These are phyloP conservation scores for Emergomyces pasteurianus DNA, from an alignment of 2,329 filamentous ascomycete species.

Conservation along the genomic window DNA sequence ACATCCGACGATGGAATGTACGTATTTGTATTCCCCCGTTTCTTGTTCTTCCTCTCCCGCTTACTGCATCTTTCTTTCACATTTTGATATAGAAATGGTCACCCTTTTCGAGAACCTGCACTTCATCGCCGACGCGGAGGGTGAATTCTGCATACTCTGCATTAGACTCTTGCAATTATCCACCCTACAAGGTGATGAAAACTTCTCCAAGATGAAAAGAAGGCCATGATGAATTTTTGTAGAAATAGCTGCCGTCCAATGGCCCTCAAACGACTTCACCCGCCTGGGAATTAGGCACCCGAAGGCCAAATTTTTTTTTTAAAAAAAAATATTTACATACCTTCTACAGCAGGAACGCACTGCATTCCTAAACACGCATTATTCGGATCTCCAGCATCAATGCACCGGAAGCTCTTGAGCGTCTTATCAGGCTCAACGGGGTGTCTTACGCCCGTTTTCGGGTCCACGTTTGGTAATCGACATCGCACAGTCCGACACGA, in stretches of 20 bases:
- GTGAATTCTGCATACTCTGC: conserved; percentile 17
- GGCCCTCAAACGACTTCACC: not conserved
- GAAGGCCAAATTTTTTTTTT: too few species aligned
- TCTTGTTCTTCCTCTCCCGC: not conserved
- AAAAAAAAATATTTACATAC: conserved; percentile 13
- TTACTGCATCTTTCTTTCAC: not conserved
- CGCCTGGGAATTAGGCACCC: not conserved
- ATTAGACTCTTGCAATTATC: not conserved
- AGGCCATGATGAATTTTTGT: not conserved
- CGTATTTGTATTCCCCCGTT: not conserved
- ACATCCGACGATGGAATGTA: not conserved
- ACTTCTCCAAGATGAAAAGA: too few species aligned
- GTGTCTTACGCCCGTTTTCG: conserved; percentile 41
- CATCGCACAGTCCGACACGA: conserved; percentile 48
- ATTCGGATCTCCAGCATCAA: conserved; percentile 39
- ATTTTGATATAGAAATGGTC: conserved; percentile 31
- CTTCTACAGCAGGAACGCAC: conserved; percentile 26
- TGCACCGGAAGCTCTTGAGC: conserved; percentile 37
- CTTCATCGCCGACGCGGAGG: conserved; percentile 27
- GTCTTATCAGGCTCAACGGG: conserved; percentile 36
- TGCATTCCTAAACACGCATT: conserved; percentile 44
- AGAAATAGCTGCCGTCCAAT: too few species aligned
- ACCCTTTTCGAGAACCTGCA: conserved; percentile 31
- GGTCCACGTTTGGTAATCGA: conserved; percentile 47
- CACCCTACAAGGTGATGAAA: not conserved